Conservation (phyloP, 495 filamentous ascomycete species). For the Xylaria nigripes region DNA sequence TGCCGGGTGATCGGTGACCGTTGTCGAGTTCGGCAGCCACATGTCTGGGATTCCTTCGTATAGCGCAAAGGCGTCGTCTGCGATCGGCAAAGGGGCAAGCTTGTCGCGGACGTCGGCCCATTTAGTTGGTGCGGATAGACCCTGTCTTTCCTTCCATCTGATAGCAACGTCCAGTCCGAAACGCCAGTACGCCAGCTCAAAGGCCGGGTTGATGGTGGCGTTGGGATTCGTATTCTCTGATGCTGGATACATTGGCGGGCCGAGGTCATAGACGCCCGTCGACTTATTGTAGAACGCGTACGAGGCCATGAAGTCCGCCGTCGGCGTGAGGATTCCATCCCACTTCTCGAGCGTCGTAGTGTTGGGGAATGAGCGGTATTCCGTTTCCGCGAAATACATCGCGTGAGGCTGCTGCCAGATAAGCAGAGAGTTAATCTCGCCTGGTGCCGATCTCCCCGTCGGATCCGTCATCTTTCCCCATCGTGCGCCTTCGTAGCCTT, state of each 20-base stretch:
- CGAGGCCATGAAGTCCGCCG: slow-evolving; percentile 46
- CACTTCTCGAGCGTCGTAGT: slow-evolving; percentile 34
- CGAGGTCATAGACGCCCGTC: slow-evolving; percentile 40
- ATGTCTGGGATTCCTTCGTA: slow-evolving; percentile 45
- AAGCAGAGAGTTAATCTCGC: slow-evolving; percentile 46
- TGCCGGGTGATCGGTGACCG: slow-evolving; percentile 43
- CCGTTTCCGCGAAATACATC: slow-evolving; percentile 46
- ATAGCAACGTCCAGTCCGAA: slow-evolving; percentile 38
- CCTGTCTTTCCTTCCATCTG: slow-evolving; percentile 33
- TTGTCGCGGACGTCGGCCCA: slow-evolving; percentile 38
- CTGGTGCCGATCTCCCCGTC: slow-evolving; percentile 46
- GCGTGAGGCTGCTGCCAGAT: slow-evolving; percentile 51
- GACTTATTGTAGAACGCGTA: slow-evolving; percentile 41
- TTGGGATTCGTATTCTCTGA: slow-evolving; percentile 46
- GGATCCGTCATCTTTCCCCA: slow-evolving; percentile 56
- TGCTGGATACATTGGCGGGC: slow-evolving; percentile 46
- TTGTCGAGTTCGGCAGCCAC: slow-evolving; percentile 32
- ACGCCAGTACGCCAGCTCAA: slow-evolving; percentile 45
- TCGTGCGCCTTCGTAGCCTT: slow-evolving; percentile 47
- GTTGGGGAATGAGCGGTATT: slow-evolving; percentile 37
- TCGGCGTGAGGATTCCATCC: slow-evolving; percentile 35
- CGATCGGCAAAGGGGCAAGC: slow-evolving; percentile 39
- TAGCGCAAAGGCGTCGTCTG: slow-evolving; percentile 37
- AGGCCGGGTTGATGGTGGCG: slow-evolving; percentile 41
- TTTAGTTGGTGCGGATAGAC: slow-evolving; percentile 22